Evolutionary conservation across 1,284 basidiomycete species (phyloP).

Genomic region (Heterobasidion parviporum): DNA sequence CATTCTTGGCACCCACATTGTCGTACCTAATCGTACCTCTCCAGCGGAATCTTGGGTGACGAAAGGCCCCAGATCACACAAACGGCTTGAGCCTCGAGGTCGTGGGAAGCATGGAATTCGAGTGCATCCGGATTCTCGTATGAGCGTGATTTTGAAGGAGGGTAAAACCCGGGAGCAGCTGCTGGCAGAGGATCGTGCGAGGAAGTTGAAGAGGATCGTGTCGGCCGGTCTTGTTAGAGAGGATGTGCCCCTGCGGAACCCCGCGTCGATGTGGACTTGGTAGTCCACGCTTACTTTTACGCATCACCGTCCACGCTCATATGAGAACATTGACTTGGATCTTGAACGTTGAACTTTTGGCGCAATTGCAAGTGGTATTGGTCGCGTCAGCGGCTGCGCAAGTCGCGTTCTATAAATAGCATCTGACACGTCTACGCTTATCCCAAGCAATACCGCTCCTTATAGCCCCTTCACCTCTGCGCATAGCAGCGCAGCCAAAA

Average conservation of each 20-base stretch:
- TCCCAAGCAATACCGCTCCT: background rate
- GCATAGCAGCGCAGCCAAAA: conserved; percentile 8
- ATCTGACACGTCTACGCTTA: conserved; percentile 3
- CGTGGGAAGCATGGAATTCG: conserved; percentile 78
- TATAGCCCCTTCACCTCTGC: conserved; percentile 10
- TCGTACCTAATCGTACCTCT: background rate
- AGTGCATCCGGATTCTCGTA: conserved; percentile 67
- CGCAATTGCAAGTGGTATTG: background rate
- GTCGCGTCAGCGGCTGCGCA: background rate
- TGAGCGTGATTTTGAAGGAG: conserved; percentile 78
- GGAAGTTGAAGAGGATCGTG: conserved; percentile 69
- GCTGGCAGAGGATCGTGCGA: conserved; percentile 51
- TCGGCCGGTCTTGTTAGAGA: conserved; percentile 76
- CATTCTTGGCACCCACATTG: background rate
- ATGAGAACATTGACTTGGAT: too few relatives aligned
- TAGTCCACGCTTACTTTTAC: conserved; percentile 27
- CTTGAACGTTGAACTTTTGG: too few relatives aligned
- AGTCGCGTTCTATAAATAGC: conserved; percentile 8
- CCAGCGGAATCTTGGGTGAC: conserved; percentile 89
- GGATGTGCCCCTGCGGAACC: conserved; percentile 72
- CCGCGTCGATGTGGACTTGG: conserved; percentile 76
- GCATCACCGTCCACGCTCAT: background rate
- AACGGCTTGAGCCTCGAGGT: conserved; percentile 80
- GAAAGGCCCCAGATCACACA: conserved; percentile 66
- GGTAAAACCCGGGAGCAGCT: conserved; percentile 76